These are phyloP conservation scores for Xylaria cubensis DNA, from an alignment of 495 filamentous ascomycete species.

Conservation along the genomic window DNA sequence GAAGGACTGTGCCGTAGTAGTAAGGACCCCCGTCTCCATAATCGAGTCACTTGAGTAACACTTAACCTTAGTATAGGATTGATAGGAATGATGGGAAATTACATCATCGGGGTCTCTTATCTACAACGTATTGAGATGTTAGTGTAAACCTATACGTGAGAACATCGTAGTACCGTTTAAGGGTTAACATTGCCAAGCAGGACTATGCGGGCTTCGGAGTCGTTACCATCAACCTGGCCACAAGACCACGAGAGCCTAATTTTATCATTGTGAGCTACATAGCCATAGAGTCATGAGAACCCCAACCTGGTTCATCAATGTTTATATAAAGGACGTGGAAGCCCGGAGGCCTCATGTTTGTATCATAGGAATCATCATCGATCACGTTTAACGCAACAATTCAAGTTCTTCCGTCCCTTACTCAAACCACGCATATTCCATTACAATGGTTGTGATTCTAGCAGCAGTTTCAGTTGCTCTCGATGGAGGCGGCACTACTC, in stretches of 20 bases:
- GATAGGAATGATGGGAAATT: conserved; percentile 2
- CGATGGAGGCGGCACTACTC: background rate
- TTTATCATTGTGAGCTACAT: conserved; percentile 2
- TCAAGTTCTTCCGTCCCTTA: background rate
- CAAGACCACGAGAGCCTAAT: background rate
- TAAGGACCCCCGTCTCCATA: background rate
- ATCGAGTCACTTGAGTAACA: background rate
- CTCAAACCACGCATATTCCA: background rate
- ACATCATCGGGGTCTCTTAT: background rate
- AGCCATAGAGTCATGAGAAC: background rate
- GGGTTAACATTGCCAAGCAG: background rate
- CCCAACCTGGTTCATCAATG: background rate
- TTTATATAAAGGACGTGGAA: conserved; percentile 11
- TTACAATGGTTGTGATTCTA: conserved; percentile 24
- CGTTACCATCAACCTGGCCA: background rate
- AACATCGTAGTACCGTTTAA: background rate
- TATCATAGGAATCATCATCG: background rate
- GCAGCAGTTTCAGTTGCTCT: conserved; percentile 21
- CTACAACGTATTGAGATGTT: background rate
- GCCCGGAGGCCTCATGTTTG: background rate
- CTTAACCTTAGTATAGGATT: background rate
- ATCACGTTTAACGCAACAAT: conserved; percentile 2
- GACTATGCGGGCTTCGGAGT: background rate
- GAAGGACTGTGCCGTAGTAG: conserved; percentile 11
- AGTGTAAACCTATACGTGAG: conserved; percentile 5